Evolutionary conservation across 495 filamentous ascomycete genomes (phyloP).

Genomic region (Tuber magnatum): DNA sequence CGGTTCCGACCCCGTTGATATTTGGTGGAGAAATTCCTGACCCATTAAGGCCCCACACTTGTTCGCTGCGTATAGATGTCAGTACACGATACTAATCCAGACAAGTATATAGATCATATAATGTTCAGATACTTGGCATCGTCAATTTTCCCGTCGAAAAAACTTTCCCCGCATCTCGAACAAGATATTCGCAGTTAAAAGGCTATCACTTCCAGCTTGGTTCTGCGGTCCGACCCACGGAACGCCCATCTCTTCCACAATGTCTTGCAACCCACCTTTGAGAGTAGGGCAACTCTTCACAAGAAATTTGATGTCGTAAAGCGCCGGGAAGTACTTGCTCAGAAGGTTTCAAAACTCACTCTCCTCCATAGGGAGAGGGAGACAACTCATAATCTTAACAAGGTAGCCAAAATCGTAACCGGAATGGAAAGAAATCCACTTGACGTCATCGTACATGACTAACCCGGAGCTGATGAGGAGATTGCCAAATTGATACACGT

Average conservation of each 20-base stretch:
- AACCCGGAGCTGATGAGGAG: constrained; percentile 85
- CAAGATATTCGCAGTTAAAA: constrained; percentile 89
- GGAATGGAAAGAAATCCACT: constrained; percentile 97
- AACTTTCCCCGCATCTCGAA: constrained; percentile 78
- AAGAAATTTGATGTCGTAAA: constrained; percentile 95
- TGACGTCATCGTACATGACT: constrained; percentile 76
- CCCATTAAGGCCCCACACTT: constrained; percentile 41
- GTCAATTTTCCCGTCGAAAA: constrained; percentile 70
- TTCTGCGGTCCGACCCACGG: constrained; percentile 79
- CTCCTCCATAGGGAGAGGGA: constrained; percentile 76
- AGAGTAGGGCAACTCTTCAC: constrained; percentile 56
- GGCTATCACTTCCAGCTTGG: constrained; percentile 82
- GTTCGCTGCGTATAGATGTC: constrained; percentile 21
- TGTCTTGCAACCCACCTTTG: constrained; percentile 83
- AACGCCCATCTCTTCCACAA: constrained; percentile 85
- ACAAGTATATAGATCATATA: not conserved
- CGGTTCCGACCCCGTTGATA: constrained; percentile 34
- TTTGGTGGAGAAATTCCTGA: constrained; percentile 33
- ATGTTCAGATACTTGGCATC: constrained; percentile 46
- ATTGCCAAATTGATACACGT: constrained; percentile 77
- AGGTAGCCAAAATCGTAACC: constrained; percentile 98
- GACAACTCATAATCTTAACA: constrained; percentile 79
- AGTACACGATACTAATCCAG: not conserved
- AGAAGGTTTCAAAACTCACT: constrained; percentile 75
- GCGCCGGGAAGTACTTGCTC: constrained; percentile 79